Evolutionary conservation across 192 early-diverging fungal genomes (phyloP), one percentile per base, ranked within the genome.

Genomic region (Obelidium mucronatum): DNA sequence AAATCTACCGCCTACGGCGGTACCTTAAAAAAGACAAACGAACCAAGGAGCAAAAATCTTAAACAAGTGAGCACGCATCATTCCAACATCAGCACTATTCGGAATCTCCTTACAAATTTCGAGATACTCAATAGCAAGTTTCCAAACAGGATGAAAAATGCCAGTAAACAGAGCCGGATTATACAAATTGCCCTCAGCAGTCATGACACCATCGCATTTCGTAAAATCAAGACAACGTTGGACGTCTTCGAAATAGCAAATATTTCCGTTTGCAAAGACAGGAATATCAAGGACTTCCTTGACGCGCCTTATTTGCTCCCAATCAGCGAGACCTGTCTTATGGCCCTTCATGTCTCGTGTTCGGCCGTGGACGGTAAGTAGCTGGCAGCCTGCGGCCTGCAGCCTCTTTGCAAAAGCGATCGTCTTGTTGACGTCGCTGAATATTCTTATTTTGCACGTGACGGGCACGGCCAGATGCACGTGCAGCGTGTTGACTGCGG

Each of bases 261-360:
- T 95, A 73, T 99, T 98, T n/a, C 98, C 98, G 73, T 99, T 99
- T 61, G 96, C 96, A 84, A 98, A 87, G 11, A 99, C 95, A 0
- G 98, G 98, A 0, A 99, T 94, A 11, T 73, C 84, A 8, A 96
- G 88, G 5, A 92, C 92, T 33, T 74, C 84, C 77, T 91, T 95
- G 19, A 99, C 94, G 5, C 82, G 78, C 59, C 85, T 85, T 78
- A 99, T 98, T 77, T 97, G 91, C 54, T 92, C 89, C 98, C 97
- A 98, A 81, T 99, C 95, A 2, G 96, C 97, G 6, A 98, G 84
- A 2, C 95, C 97, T 2, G 97, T 98, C 54, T 96, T 92, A 61
- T 98, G 96, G 17, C 96, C 97, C 81, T 97, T 98, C 84, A 97
- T 95, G 78, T 99, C 96, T 40, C 97, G 90, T 15, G 94, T 76